Base-by-base conservation (phyloP, 1,284 basidiomycete species). In the Xerocomus amazonicus region DNA sequence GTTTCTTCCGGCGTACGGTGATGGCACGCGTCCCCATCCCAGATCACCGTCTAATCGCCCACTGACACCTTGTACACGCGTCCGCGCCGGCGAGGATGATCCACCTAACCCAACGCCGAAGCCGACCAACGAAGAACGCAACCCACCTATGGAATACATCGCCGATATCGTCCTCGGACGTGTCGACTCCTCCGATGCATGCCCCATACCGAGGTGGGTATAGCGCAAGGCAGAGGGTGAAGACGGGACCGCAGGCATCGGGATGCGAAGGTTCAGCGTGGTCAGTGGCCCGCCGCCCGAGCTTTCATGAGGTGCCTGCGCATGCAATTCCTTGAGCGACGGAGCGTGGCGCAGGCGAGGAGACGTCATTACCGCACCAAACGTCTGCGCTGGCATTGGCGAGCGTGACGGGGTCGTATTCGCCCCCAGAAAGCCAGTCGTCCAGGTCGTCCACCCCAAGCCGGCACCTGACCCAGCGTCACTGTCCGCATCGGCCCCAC, bases 291-390 rank as follows among this genome's bases (percentile, higher is more conserved):
- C 47, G 0, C 27, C 4, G 9, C 50, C 49, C 2, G 33, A 6
- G 6, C 9, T 10, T 71, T 12, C 55, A 36, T 45, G 53, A 44
- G 13, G 46, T 51, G 29, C 48, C 7, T 48, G 45, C 12, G 36
- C 50, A 47, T 48, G 58, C 40, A 63, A 47, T 33, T 62, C 63
- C 29, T 70, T 67, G 49, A 73, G 64, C 2, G 77, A 79, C 9
- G 74, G 66, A 0, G 75, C 69, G 51, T 77, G 79, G 8, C 76
- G 73, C 27, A 80, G 61, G 3, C 76, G 71, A 2, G 83, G 81
- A 10, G 73, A 77, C 0, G 83, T 84, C 76, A 87, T 83, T 38
- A 87, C 76, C 34, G 78, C 72, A 14, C 85, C 84, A 58, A 88
- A 87, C 31, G 83, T 85, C 12, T 76, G 74, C 8, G 70, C 70